phyloP scores from a whole-genome alignment of 2,329 filamentous ascomycete species.

The Hymenoscyphus occultus region DNA sequence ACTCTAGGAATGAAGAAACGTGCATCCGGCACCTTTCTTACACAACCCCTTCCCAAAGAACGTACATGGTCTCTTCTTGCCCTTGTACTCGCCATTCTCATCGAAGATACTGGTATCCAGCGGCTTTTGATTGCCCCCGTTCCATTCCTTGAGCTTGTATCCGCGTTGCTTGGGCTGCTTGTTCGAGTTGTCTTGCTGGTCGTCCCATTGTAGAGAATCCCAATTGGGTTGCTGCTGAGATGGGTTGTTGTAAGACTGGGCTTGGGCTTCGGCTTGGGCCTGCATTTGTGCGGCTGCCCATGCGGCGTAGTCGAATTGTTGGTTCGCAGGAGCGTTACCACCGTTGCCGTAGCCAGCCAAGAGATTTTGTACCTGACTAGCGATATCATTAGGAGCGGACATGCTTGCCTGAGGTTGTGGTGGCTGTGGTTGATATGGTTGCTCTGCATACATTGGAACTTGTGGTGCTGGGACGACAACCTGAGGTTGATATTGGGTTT shows the following conservation, averaged over 20 bases:
- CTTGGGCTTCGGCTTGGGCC: constrained; percentile 16
- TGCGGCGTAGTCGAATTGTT: constrained; percentile 26
- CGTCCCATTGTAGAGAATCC: constrained; percentile 4
- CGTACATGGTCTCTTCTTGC: constrained; percentile 65
- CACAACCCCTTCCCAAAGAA: constrained; percentile 72
- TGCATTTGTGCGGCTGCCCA: constrained; percentile 23
- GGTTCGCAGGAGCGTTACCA: constrained; percentile 21
- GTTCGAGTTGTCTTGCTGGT: constrained; percentile 10
- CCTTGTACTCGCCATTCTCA: constrained; percentile 40
- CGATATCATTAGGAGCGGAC: constrained; percentile 23
- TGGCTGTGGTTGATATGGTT: constrained; percentile 19
- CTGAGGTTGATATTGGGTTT: constrained; percentile 28
- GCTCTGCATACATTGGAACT: constrained; percentile 18
- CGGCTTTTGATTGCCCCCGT: constrained; percentile 6
- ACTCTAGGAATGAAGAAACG: constrained; percentile 61
- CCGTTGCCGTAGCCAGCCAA: constrained; percentile 25
- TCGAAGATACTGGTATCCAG: constrained; percentile 25
- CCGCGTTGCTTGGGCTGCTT: constrained; percentile 19
- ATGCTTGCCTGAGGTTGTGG: constrained; percentile 14
- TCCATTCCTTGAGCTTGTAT: constrained; percentile 22
- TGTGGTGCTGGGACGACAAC: constrained; percentile 33
- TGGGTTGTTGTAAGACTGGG: neutral
- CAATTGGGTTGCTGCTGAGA: constrained; percentile 20
- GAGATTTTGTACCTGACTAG: constrained; percentile 31
- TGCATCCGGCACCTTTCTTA: constrained; percentile 70